Evolutionary conservation across 345 rosid genomes (phyloP).

Genomic region (Tarenaya hassleriana): DNA sequence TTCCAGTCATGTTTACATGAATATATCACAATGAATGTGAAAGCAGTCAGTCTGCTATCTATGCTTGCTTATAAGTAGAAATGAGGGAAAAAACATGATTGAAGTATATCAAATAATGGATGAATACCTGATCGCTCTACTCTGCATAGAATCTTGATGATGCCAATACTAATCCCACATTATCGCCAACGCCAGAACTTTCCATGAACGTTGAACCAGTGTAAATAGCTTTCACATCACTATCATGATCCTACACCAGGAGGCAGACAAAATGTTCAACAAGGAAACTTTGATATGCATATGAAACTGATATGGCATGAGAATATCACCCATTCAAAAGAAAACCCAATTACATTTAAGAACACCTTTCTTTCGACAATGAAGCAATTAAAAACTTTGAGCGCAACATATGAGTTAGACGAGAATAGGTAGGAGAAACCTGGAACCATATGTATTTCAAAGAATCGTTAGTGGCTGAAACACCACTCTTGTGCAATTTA

Average conservation of each 20-base stretch:
- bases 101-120: constrained; percentile 1
- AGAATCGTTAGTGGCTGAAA: constrained; percentile 67
- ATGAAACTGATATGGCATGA: neutral
- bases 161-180: constrained; percentile 69
- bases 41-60: neutral
- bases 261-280: constrained; percentile 2
- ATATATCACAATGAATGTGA: constrained; percentile 9
- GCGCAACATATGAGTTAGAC: neutral
- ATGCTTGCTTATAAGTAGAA: neutral
- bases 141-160: constrained; percentile 93
- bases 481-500: constrained; percentile 63
- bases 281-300: neutral
- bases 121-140: constrained; percentile 98
- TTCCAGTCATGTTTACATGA: neutral
- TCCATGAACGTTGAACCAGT: constrained; percentile 64
- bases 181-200: constrained; percentile 40
- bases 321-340: neutral
- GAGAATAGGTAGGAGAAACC: constrained; percentile 16
- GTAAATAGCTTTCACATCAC: constrained; percentile 73
- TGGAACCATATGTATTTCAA: constrained; percentile 64
- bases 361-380: neutral
- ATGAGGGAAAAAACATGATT: constrained; percentile 10
- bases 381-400: neutral
- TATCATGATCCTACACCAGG: constrained; percentile 55
- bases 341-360: neutral